Base-by-base conservation (phyloP, 768 basidiomycete species). In the Termitomyces sp. region DNA sequence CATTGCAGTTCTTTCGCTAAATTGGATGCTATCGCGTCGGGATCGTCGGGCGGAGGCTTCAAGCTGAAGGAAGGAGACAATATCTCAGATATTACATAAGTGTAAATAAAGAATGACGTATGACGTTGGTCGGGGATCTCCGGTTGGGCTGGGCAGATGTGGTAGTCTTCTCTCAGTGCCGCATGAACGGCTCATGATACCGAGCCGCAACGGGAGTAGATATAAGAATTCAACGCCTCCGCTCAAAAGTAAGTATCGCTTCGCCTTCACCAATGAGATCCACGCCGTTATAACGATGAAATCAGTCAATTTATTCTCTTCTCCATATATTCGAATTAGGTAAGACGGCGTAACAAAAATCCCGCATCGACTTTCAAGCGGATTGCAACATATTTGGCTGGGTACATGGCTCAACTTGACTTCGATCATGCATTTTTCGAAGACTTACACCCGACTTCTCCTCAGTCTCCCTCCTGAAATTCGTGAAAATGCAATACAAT, bases 401-500 rank as follows among this genome's bases (percentile, higher is more conserved):
- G 20, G n/a, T 53, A 52, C 22, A 53, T 53, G 52, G 52, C 52
- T 53, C 36, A 40, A 39, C 40, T 42, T 52, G 58, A n/a, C 54
- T 12, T 42, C 22, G 11, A 59, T 33, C 22, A 91, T 92, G 90
- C 89, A 90, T 71, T 91, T 89, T 70, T 82, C 86, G 32, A 90
- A 91, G 67, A 84, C 85, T 1, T 91, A 89, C 71, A 57, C 82
- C 6, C 81, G 88, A 62, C 72, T 89, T 11, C 76, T 92, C 36
- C 73, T 79, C 57, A 81, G 81, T 7, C 83, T 96, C 13, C 93
- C 94, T 0, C 84, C 86, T 39, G 91, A 94, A 58, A 80, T 95
- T 66, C 80, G 85, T 32, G 81, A 88, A 22, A 89, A 87, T 70
- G 88, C 91, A 1, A 89, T 97, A 58, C 86, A 94, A 69, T 97